These are phyloP conservation scores for Eucalyptus sp. DNA, from an alignment of 345 rosid species.

Conservation along the genomic window DNA sequence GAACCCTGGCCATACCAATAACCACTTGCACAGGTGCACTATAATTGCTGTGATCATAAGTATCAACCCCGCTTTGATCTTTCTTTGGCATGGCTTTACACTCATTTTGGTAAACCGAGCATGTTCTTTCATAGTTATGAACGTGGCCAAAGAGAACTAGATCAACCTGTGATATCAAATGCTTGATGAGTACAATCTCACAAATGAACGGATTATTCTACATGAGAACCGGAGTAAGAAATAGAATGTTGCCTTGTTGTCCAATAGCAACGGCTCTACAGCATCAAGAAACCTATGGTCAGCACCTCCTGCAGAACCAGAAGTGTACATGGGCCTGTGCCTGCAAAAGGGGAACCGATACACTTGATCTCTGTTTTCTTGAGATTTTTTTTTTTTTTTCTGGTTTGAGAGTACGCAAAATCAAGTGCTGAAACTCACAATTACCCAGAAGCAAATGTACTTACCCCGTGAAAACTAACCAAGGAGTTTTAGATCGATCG, in stretches of 20 bases:
- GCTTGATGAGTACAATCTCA: not conserved
- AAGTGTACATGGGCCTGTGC: conserved; percentile 58
- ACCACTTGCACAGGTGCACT: conserved; percentile 47
- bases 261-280: conserved; percentile 37
- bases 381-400: not conserved
- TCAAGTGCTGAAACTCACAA: not conserved
- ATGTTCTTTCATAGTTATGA: conserved; percentile 64
- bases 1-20: conserved; percentile 72
- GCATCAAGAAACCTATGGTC: conserved; percentile 2
- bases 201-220: not conserved
- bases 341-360: conserved; percentile 12
- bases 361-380: not conserved
- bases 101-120: conserved; percentile 20
- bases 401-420: not conserved
- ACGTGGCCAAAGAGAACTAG: conserved; percentile 55
- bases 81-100: conserved; percentile 44
- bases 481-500: conserved; percentile 49
- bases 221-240: not conserved
- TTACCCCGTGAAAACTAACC: conserved; percentile 54
- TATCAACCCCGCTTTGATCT: conserved; percentile 29
- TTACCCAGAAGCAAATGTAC: not conserved
- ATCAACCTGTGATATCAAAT: conserved; percentile 24
- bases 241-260: conserved; percentile 21
- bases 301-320: conserved; percentile 2
- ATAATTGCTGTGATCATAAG: conserved; percentile 44